Evolutionary conservation across 2,329 filamentous ascomycete genomes (phyloP).

Genomic region (Dissoconium aciculare): DNA sequence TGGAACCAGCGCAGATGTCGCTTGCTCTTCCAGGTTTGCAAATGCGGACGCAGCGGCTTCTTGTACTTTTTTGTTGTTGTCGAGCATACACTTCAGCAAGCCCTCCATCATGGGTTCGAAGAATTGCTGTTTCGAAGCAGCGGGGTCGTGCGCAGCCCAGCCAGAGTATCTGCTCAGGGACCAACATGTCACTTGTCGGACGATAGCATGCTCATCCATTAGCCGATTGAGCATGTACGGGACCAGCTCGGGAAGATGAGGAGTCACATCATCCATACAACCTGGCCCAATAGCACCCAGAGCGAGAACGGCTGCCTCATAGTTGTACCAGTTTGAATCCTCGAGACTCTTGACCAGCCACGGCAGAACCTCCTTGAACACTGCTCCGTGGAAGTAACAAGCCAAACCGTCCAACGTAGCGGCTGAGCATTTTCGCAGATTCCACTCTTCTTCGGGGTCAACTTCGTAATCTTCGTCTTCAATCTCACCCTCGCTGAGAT

Average conservation of each 20-base stretch:
- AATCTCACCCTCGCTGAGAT: slow-evolving; percentile 77
- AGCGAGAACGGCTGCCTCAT: slow-evolving; percentile 86
- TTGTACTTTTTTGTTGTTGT: slow-evolving; percentile 94
- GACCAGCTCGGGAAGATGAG: slow-evolving; percentile 78
- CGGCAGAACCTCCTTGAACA: slow-evolving; percentile 83
- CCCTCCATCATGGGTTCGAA: slow-evolving; percentile 98
- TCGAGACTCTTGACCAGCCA: slow-evolving; percentile 83
- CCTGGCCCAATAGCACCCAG: slow-evolving; percentile 90
- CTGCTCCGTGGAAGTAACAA: slow-evolving; percentile 69
- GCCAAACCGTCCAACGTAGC: slow-evolving; percentile 90
- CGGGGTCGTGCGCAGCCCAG: slow-evolving; percentile 69
- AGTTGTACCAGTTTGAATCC: slow-evolving; percentile 77
- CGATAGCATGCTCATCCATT: slow-evolving; percentile 72
- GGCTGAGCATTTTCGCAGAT: slow-evolving; percentile 88
- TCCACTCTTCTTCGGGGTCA: slow-evolving; percentile 87
- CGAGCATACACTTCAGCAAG: slow-evolving; percentile 84
- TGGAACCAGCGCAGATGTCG: slow-evolving; percentile 61
- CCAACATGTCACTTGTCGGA: slow-evolving; percentile 96
- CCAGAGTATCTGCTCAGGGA: slow-evolving; percentile 83
- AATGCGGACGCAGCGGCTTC: slow-evolving; percentile 93
- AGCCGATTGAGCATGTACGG: slow-evolving; percentile 80
- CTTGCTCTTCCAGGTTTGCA: slow-evolving; percentile 88
- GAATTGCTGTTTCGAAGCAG: slow-evolving; percentile 55
- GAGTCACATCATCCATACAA: slow-evolving; percentile 76
- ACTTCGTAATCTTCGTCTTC: slow-evolving; percentile 58